phyloP scores from a whole-genome alignment of 352 stramenopile species.

The Globisporangium orthogonon region DNA sequence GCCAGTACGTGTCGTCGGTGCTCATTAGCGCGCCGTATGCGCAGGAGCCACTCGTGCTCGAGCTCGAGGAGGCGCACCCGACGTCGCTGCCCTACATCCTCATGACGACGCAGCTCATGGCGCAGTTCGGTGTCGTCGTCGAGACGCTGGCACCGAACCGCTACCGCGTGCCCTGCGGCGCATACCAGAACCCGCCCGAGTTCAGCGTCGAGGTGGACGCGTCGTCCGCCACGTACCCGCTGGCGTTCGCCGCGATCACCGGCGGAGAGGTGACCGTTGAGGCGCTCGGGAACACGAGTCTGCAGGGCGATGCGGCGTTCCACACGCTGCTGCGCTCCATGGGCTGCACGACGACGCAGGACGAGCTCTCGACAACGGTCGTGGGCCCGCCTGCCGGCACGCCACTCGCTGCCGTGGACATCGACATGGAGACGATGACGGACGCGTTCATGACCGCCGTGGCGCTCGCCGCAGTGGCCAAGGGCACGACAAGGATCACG shows the following conservation, averaged over 20 bases:
- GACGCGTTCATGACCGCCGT: slow-evolving; percentile 98
- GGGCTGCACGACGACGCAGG: slow-evolving; percentile 66
- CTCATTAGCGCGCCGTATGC: slow-evolving; percentile 93
- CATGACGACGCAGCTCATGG: slow-evolving; percentile 94
- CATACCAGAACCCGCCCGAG: slow-evolving; percentile 61
- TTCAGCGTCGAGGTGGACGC: slow-evolving; percentile 93
- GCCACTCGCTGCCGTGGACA: slow-evolving; percentile 82
- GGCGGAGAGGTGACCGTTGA: slow-evolving; percentile 92
- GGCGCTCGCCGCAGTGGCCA: slow-evolving; percentile 91
- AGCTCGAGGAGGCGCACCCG: slow-evolving; percentile 94
- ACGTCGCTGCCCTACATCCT: slow-evolving; percentile 96
- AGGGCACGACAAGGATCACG: slow-evolving; percentile 95
- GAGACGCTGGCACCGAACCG: slow-evolving; percentile 81
- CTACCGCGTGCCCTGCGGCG: slow-evolving; percentile 65
- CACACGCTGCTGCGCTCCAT: slow-evolving; percentile 78
- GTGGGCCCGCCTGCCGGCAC: slow-evolving; percentile 67
- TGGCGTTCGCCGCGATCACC: slow-evolving; percentile 95
- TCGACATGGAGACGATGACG: slow-evolving; percentile 97
- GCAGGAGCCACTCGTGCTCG: slow-evolving; percentile 66
- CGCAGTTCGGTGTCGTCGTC: slow-evolving; percentile 93
- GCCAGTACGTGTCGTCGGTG: slow-evolving; percentile 95
- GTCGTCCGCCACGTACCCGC: slow-evolving; percentile 95
- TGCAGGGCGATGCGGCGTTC: slow-evolving; percentile 96
- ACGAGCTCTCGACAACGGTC: slow-evolving; percentile 62
- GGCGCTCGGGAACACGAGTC: slow-evolving; percentile 90